These are phyloP conservation scores for Neurospora africana DNA, from an alignment of 495 filamentous ascomycete genomes.

Conservation along the genomic window DNA sequence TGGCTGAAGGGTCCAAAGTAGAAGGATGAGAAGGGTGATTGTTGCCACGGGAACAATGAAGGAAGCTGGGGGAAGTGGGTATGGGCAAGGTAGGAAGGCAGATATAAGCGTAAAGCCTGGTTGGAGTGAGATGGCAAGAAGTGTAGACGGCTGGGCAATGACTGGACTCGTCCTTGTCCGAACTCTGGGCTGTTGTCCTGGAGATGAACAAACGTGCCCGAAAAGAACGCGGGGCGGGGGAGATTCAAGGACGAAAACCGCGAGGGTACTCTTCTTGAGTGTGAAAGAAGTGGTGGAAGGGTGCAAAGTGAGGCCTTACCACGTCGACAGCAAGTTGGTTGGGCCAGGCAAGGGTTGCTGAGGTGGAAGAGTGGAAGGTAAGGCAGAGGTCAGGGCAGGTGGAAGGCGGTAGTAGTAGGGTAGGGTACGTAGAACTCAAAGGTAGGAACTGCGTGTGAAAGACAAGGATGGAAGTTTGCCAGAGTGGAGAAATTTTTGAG, in stretches of 20 bases:
- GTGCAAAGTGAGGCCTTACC: not conserved
- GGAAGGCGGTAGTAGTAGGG: not conserved
- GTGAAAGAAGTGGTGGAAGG: not conserved
- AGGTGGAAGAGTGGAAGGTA: not conserved
- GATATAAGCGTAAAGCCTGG: not conserved
- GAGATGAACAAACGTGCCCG: not conserved
- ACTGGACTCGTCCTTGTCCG: not conserved
- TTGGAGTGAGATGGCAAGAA: not conserved
- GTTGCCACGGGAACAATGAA: not conserved
- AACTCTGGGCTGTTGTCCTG: not conserved
- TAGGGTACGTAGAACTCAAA: not conserved
- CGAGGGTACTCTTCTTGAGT: not conserved
- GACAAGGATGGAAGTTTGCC: not conserved
- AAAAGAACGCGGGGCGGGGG: not conserved
- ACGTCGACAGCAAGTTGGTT: not conserved
- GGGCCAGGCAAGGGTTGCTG: not conserved
- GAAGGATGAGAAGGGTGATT: not conserved
- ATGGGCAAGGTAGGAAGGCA: not conserved
- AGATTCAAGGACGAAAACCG: not conserved
- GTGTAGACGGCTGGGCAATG: not conserved
- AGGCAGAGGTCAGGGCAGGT: not conserved
- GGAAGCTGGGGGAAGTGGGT: not conserved
- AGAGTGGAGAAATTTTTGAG: not conserved
- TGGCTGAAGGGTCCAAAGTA: not conserved
- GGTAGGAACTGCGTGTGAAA: not conserved